A percentile compares a stretch with the other conserved stretches of the same genome.
Conservation (phyloP, 2,329 filamentous ascomycete genomes). For the Pseudogymnoascus sp. region DNA sequence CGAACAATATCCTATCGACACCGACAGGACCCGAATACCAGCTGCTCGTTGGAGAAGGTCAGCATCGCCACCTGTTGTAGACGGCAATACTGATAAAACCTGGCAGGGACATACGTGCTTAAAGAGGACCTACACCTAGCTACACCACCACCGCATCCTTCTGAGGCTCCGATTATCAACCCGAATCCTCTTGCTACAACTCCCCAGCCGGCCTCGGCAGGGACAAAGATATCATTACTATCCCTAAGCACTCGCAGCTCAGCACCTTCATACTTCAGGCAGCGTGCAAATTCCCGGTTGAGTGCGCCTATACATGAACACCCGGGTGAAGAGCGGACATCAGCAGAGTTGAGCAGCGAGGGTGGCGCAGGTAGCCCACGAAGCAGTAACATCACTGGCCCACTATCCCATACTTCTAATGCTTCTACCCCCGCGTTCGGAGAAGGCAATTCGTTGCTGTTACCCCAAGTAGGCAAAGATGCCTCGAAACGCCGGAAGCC, state of each 20-base stretch:
- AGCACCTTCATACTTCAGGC: slow-evolving; percentile 48
- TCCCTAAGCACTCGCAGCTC: slow-evolving; percentile 25
- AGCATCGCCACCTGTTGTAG: slow-evolving; percentile 12
- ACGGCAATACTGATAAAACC: neutral
- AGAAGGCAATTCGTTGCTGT: slow-evolving; percentile 72
- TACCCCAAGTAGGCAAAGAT: slow-evolving; percentile 58
- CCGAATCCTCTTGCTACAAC: slow-evolving; percentile 86
- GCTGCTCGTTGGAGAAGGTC: slow-evolving; percentile 89
- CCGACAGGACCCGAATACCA: slow-evolving; percentile 79
- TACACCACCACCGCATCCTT: slow-evolving; percentile 90
- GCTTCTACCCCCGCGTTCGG: slow-evolving; percentile 64
- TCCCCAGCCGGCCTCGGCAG: slow-evolving; percentile 73
- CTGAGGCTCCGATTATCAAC: slow-evolving; percentile 78
- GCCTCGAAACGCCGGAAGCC: slow-evolving; percentile 80
- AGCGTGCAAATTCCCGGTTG: slow-evolving; percentile 42
- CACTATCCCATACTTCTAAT: slow-evolving; percentile 21
- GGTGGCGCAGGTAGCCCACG: slow-evolving; percentile 46
- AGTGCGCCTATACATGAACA: slow-evolving; percentile 53
- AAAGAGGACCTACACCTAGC: slow-evolving; percentile 88
- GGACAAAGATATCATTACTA: slow-evolving; percentile 76
- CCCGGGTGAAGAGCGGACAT: slow-evolving; percentile 52
- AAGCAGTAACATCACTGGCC: slow-evolving; percentile 34
- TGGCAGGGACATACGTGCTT: slow-evolving; percentile 74
- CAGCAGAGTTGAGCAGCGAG: slow-evolving; percentile 53
- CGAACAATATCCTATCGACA: slow-evolving; percentile 79